Conservation (phyloP, 768 basidiomycete genomes). For the Russula brevipes region DNA sequence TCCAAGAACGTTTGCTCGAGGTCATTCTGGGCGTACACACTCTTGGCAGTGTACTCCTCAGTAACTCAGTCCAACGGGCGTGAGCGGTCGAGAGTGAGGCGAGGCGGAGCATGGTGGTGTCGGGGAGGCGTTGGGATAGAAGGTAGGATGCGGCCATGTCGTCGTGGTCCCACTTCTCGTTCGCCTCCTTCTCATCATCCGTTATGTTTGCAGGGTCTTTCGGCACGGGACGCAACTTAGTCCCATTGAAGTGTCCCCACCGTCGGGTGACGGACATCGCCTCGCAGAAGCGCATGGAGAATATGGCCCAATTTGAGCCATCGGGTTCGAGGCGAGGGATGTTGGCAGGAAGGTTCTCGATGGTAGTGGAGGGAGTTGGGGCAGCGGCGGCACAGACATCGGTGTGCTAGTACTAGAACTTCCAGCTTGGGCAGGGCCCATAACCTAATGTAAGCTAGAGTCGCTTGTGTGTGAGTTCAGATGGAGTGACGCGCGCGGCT, state of each 20-base stretch:
- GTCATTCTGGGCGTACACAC: neutral
- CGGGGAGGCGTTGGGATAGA: neutral
- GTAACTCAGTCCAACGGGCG: neutral
- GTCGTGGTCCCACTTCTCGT: neutral
- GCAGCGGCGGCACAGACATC: too few relatives aligned
- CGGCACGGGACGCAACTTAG: neutral
- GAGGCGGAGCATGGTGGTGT: neutral
- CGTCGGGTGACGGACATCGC: neutral
- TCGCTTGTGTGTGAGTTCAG: too few relatives aligned
- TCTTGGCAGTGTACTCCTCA: neutral
- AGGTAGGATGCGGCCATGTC: neutral
- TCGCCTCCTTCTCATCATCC: neutral
- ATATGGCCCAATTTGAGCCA: neutral
- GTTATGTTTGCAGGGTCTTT: neutral
- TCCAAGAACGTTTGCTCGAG: neutral
- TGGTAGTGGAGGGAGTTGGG: too few relatives aligned
- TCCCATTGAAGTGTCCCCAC: neutral
- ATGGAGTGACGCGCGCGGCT: too few relatives aligned
- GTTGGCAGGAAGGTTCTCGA: constrained; percentile 26
- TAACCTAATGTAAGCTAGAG: too few relatives aligned
- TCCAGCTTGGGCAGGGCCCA: too few relatives aligned
- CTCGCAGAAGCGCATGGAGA: neutral
- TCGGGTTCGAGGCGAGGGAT: constrained; percentile 40
- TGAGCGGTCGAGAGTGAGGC: fast-evolving
- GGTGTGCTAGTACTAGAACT: too few relatives aligned